phyloP scores from a whole-genome alignment of 345 rosid species.

The Ceriops tagal region DNA sequence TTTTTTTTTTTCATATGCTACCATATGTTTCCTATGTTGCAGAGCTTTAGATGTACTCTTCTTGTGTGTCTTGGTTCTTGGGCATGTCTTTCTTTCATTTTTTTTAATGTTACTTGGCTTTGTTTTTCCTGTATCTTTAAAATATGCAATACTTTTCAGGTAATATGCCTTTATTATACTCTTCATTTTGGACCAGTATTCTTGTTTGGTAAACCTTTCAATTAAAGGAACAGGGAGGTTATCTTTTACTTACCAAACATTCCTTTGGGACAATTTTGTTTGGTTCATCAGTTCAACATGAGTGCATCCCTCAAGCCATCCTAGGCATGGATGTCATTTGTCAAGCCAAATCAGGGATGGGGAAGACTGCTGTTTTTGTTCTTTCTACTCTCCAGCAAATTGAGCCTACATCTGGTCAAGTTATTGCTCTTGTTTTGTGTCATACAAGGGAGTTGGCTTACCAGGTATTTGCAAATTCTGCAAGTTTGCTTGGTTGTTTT shows the following conservation, averaged over 20 bases:
- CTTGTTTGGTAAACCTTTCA: slow-evolving; percentile 46
- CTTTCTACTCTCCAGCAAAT: slow-evolving; percentile 83
- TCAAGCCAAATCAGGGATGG: slow-evolving; percentile 99
- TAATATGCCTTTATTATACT: slow-evolving; percentile 39
- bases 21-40: too few species aligned
- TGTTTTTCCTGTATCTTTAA: background rate
- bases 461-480: slow-evolving; percentile 49
- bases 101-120: too few species aligned
- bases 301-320: slow-evolving; percentile 95
- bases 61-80: too few species aligned
- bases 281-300: slow-evolving; percentile 89
- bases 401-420: slow-evolving; percentile 92
- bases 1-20: too few species aligned
- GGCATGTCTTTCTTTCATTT: too few species aligned
- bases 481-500: too few species aligned
- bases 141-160: slow-evolving; percentile 32
- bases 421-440: slow-evolving; percentile 79
- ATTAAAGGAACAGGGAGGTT: slow-evolving; percentile 53
- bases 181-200: slow-evolving; percentile 44
- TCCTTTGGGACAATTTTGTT: slow-evolving; percentile 70
- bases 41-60: too few species aligned
- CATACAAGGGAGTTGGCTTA: slow-evolving; percentile 95
- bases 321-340: slow-evolving; percentile 94
- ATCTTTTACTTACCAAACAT: slow-evolving; percentile 64
- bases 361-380: slow-evolving; percentile 95